A percentile compares a stretch with the other conserved stretches of the same genome.
Conservation (phyloP, 805 yeast genomes). For the Candida morakotiae region DNA sequence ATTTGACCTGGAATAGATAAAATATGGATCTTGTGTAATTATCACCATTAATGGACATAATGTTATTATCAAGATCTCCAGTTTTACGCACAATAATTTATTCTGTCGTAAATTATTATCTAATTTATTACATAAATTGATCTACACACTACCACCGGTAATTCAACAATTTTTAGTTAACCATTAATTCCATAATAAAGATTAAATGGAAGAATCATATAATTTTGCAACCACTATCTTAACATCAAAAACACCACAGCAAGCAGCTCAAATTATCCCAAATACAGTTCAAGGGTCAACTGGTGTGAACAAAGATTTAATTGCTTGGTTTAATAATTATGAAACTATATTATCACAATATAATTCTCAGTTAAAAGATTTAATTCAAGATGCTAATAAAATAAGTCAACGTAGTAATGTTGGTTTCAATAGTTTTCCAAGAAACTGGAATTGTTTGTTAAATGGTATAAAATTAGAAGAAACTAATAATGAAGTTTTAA, state of each 20-base stretch:
- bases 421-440: slow-evolving; percentile 37
- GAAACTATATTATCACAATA: slow-evolving; percentile 16
- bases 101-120: too few species aligned
- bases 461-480: slow-evolving; percentile 47
- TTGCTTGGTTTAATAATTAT: slow-evolving; percentile 29
- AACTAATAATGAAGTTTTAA: slow-evolving; percentile 46
- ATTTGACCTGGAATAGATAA: too few species aligned
- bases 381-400: slow-evolving; percentile 34
- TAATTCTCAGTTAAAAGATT: slow-evolving; percentile 54
- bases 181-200: background rate
- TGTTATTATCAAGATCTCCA: too few species aligned
- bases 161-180: too few species aligned
- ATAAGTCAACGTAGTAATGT: slow-evolving; percentile 17
- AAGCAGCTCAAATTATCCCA: slow-evolving; percentile 37
- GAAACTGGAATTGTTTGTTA: slow-evolving; percentile 46
- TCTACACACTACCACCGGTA: slow-evolving; percentile 1
- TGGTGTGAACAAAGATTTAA: slow-evolving; percentile 24
- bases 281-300: slow-evolving; percentile 28
- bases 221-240: slow-evolving; percentile 29
- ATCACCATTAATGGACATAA: too few species aligned
- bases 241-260: slow-evolving; percentile 39
- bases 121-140: background rate
- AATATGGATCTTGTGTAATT: too few species aligned
- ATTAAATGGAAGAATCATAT: slow-evolving; percentile 6
- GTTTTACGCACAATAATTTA: too few species aligned